Percentiles rank a stretch among this genome's conserved stretches.
phyloP scores from a whole-genome alignment of 2,329 filamentous ascomycete genomes.

The Fusarium sulawesiense region DNA sequence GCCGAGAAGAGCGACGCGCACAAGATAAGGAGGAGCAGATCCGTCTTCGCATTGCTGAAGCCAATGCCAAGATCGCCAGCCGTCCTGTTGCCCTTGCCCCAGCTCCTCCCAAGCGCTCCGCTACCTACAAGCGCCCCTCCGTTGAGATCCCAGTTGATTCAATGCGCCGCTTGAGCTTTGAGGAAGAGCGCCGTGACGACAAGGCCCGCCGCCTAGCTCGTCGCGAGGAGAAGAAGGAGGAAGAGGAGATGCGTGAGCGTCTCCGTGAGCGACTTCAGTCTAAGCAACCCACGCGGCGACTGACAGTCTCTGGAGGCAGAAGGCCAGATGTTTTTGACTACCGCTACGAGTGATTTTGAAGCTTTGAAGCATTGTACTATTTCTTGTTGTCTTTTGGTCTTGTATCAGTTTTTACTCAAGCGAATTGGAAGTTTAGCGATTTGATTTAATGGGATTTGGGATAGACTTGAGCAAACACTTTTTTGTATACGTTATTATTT shows the following conservation, averaged over 20 bases:
- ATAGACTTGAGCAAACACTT: conserved; percentile 16
- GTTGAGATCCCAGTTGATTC: conserved; percentile 49
- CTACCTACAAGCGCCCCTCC: conserved; percentile 40
- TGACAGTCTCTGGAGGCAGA: conserved; percentile 52
- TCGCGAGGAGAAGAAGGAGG: conserved; percentile 49
- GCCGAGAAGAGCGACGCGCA: conserved; percentile 44
- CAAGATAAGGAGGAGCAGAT: conserved; percentile 47
- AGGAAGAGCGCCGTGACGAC: conserved; percentile 49
- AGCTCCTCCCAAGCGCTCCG: conserved; percentile 38
- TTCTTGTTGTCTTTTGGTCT: conserved; percentile 27
- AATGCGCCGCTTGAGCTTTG: conserved; percentile 50
- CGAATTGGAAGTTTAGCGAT: conserved; percentile 31
- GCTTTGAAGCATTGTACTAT: neutral
- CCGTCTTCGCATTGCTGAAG: conserved; percentile 53
- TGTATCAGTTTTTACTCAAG: conserved; percentile 35
- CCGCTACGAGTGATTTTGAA: conserved; percentile 53
- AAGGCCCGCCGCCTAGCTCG: conserved; percentile 45
- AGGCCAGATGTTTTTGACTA: conserved; percentile 55
- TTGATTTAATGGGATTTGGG: conserved; percentile 8
- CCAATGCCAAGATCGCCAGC: conserved; percentile 57
- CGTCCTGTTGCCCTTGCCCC: conserved; percentile 51
- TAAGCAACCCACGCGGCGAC: conserved; percentile 53
- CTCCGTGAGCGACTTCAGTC: conserved; percentile 51
- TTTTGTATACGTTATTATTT: conserved; percentile 6
- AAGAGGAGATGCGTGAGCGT: conserved; percentile 55